Evolutionary conservation across 2,329 filamentous ascomycete genomes (phyloP).

Genomic region (Nemania bipapillata): DNA sequence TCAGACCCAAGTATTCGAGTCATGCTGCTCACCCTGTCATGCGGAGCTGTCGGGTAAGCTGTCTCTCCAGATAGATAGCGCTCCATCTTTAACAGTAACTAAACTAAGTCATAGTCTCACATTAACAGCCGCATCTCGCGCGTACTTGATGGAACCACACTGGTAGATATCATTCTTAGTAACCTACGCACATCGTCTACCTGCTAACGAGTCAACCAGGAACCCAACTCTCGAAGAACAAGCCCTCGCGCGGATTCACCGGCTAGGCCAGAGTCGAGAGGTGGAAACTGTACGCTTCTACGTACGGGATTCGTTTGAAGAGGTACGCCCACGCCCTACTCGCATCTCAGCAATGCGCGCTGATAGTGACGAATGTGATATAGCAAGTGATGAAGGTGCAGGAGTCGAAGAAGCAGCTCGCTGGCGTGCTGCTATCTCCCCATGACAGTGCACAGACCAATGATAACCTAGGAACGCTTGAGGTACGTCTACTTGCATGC

Average conservation of each 20-base stretch:
- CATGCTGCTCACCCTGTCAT: slow-evolving; percentile 62
- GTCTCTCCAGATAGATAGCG: background rate
- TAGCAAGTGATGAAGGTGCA: slow-evolving; percentile 25
- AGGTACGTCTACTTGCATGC: too few species aligned
- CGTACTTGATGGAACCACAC: slow-evolving; percentile 63
- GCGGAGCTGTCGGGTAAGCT: slow-evolving; percentile 62
- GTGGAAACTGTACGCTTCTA: slow-evolving; percentile 55
- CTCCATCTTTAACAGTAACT: slow-evolving; percentile 8
- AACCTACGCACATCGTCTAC: background rate
- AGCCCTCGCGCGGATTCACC: slow-evolving; percentile 55
- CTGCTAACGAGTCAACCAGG: slow-evolving; percentile 44
- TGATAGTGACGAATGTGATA: background rate
- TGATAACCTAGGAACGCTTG: slow-evolving; percentile 6
- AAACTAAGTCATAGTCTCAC: slow-evolving; percentile 54
- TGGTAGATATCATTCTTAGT: slow-evolving; percentile 48
- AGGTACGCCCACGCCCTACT: slow-evolving; percentile 39
- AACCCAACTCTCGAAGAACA: slow-evolving; percentile 59
- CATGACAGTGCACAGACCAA: slow-evolving; percentile 5
- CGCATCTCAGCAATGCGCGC: too few species aligned
- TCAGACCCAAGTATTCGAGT: slow-evolving; percentile 54
- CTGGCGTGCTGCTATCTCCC: slow-evolving; percentile 5
- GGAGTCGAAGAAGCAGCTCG: slow-evolving; percentile 20
- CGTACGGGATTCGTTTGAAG: slow-evolving; percentile 55
- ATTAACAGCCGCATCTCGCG: slow-evolving; percentile 59
- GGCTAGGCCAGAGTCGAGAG: slow-evolving; percentile 51